phyloP scores from a whole-genome alignment of 768 basidiomycete species.

The Leccinum imitatum region DNA sequence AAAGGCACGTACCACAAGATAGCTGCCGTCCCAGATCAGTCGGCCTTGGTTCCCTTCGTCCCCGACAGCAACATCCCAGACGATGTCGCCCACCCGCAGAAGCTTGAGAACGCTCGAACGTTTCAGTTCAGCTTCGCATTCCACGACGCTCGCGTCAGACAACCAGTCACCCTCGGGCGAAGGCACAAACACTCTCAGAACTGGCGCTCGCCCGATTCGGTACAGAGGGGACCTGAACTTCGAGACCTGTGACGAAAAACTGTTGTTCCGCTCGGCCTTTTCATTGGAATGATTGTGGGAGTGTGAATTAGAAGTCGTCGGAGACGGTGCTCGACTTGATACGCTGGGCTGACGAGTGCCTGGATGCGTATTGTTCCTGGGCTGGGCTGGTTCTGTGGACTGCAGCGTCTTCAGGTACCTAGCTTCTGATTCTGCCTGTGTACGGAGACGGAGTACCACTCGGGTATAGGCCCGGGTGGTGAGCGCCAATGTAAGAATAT shows the following conservation, averaged over 20 bases:
- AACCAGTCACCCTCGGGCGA: slow-evolving; percentile 87
- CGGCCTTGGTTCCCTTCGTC: slow-evolving; percentile 86
- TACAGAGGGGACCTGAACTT: slow-evolving; percentile 71
- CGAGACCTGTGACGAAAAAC: slow-evolving; percentile 20
- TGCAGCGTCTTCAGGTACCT: slow-evolving; percentile 19
- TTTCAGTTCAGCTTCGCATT: slow-evolving; percentile 79
- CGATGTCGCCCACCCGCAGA: slow-evolving; percentile 74
- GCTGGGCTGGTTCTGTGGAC: slow-evolving; percentile 3
- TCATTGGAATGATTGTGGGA: slow-evolving; percentile 43
- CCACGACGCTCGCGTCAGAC: slow-evolving; percentile 74
- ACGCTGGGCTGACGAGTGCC: slow-evolving; percentile 38
- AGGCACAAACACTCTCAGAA: slow-evolving; percentile 80
- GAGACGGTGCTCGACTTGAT: slow-evolving; percentile 70
- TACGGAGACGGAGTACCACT: slow-evolving; percentile 74
- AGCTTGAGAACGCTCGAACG: slow-evolving; percentile 49
- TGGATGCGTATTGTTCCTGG: slow-evolving; percentile 7
- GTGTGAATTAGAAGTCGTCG: slow-evolving; percentile 38
- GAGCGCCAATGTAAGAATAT: slow-evolving; percentile 52
- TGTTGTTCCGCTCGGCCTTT: slow-evolving; percentile 26
- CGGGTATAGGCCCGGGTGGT: slow-evolving; percentile 76
- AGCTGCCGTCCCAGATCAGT: slow-evolving; percentile 86
- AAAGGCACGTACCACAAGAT: slow-evolving; percentile 65
- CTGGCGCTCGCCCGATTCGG: slow-evolving; percentile 67
- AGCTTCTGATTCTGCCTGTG: slow-evolving; percentile 69
- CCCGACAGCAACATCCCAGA: slow-evolving; percentile 85